Evolutionary conservation across 345 rosid species (phyloP), one percentile per base, ranked within the genome.

Genomic region (Bruguiera parviflora): DNA sequence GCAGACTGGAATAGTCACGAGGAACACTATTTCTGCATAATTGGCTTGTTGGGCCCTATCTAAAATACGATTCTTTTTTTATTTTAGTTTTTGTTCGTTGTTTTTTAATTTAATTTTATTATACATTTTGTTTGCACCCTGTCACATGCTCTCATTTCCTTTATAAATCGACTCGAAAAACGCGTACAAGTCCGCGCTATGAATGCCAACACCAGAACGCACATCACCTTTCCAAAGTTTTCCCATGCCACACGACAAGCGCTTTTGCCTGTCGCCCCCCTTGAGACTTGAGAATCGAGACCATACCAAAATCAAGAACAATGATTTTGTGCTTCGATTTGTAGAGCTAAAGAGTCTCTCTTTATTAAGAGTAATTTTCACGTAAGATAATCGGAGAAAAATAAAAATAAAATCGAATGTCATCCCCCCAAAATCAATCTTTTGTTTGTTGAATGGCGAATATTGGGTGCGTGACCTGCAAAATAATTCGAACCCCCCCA

Each of bases 1-100:
- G 43, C 31, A 51, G 57, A 68, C 51, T 68, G 73, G 80, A 73
- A 79, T 81, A 2, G 85, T 82, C 88, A 80, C 88, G 83, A 77
- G 88, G 73, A 78, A 62, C 77, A 67, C 19, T 43, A 43, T 73
- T 82, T 78, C 81, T 80, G 73, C 39, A 69, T 69, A 70, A 69
- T 67, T 67, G 73, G 66, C 71, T 71, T 72, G 58, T 69, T 76
- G 78, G 73, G 61, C 74, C 53, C 43, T 24, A 68, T 43, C 49
- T 43, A 65, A 67, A 73, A 31, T 56, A 73, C 64, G 62, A 72
- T 67, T 78, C 53, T 15, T 69, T 70, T 70, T 35, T 75, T 62
- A 61, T 64, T 43, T 39, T 43, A 13, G 49, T 43, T 13, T 13
- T 43, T 3, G 55, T 66, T 63, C 43, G 25, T 53, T 33, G 2